Evolutionary conservation across 106 monocot genomes (phyloP), one percentile per base, ranked within the genome.

Genomic region (Alisma plantagoaquatica): DNA sequence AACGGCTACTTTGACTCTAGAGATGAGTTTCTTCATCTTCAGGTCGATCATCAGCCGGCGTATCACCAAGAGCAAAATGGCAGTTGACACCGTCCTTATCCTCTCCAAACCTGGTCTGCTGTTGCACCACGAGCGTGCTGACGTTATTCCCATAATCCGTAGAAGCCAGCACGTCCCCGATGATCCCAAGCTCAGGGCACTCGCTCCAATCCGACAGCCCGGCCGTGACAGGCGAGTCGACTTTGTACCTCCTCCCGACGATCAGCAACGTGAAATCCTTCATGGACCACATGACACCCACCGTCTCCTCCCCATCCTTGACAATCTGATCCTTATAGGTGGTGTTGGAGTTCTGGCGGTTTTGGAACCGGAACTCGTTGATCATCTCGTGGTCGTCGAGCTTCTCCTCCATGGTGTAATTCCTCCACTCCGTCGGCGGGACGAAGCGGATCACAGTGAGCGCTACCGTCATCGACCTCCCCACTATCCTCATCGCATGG

Each of bases 81-180:
- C 5, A 46, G 11, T 10, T 8, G 16, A 10, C 45, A 4, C 5
- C 45, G 12, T 18, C 45, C 45, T 46, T 10, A 4, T 46, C 45
- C 49, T 4, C 7, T 4, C 49, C 60, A 20, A 54, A 8, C 27
- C 27, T 52, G 0, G 28, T 31, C 49, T 79, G 79, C 41, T 79
- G 79, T 66, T 79, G 79, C 70, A 79, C 70, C 56, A 79, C 74
- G 60, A 79, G 20, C 10, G 68, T 66, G 7, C 74, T 41, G 27
- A 70, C 62, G 46, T 66, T 70, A 23, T 55, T 49, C 3, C 61
- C 65, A 18, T 66, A 62, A 10, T 74, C 74, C 23, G 65, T 28
- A 20, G 50, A 6, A 1, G 62, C 55, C 1, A 79, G 44, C 61
- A 70, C 66, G 41, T 79, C 79, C 0, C 79, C 79, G 3, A 79